Base-by-base conservation (phyloP, 2,329 filamentous ascomycete species). In the Cercospora brassicicola region DNA sequence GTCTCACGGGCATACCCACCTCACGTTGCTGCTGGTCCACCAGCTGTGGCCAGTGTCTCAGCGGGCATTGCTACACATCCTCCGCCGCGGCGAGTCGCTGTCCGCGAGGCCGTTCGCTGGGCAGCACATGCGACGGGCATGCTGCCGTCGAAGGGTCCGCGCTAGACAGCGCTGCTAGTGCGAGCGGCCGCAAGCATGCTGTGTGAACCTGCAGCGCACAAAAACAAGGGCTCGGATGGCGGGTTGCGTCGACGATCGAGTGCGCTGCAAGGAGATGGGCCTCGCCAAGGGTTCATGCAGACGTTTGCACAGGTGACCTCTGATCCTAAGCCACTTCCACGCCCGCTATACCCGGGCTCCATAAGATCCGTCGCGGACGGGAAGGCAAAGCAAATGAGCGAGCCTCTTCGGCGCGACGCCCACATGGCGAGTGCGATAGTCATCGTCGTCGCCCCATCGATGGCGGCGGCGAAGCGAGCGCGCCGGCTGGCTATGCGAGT, bases 271-370 rank as follows among this genome's bases (percentile, higher is more conserved):
- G 53, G 53, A 57, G 53, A 57, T 57, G 53, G 53, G 15, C 30
- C 53, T 57, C 53, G 53, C 53, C 53, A 57, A 57, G 53, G 53
- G 53, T 57, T 57, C 53, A 57, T 57, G 53, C 53, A n/a, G 53
- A 57, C 26, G 30, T 31, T 5, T 57, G 53, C 23, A 57, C 53
- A 57, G 53, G 53, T 57, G 53, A 57, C 53, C 53, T 57, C 53
- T n/a, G 53, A 31, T 57, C 20, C 53, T 33, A 15, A 57, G 53
- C 53, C 53, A 57, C 20, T 18, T 8, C 53, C 53, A 57, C 26
- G 53, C 53, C 26, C 53, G 53, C 53, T 31, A 57, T 57, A 30
- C 20, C 53, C 26, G 53, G 53, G 30, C 53, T 18, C 26, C 53
- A 57, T 57, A 57, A 57, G 53, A 57, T 57, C 53, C 53, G 53